A percentile compares a stretch with the other conserved stretches of the same genome.
Conservation (phyloP, 1,284 basidiomycete species). For the Sporisorium sorghi region DNA sequence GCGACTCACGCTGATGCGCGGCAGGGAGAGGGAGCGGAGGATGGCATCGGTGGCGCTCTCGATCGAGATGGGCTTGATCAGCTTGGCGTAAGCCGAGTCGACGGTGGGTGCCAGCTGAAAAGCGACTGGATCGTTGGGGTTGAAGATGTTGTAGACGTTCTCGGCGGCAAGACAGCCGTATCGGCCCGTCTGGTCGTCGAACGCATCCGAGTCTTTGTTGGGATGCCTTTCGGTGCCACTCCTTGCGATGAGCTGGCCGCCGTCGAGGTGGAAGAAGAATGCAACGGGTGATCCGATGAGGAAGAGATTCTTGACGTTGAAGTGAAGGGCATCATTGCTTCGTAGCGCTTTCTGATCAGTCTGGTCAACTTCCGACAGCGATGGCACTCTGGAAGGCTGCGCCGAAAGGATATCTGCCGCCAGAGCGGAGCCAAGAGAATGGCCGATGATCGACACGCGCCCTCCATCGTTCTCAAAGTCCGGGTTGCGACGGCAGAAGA, state of each 20-base stretch:
- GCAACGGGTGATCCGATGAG: constrained; percentile 74
- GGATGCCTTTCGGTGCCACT: constrained; percentile 71
- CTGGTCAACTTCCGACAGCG: constrained; percentile 24
- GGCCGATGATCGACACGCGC: constrained; percentile 71
- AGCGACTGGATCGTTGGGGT: constrained; percentile 70
- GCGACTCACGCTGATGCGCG: constrained; percentile 62
- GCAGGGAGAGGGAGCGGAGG: constrained; percentile 62
- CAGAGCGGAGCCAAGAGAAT: constrained; percentile 73
- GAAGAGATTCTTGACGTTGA: constrained; percentile 73
- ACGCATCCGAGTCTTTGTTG: constrained; percentile 65
- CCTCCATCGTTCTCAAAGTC: constrained; percentile 69
- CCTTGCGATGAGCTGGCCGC: constrained; percentile 73
- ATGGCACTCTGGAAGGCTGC: constrained; percentile 72
- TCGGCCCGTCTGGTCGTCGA: constrained; percentile 70
- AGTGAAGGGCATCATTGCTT: constrained; percentile 49
- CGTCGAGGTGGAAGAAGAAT: constrained; percentile 73
- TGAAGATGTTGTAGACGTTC: constrained; percentile 71
- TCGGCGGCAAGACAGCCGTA: constrained; percentile 74
- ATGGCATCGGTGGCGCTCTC: constrained; percentile 66
- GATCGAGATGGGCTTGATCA: constrained; percentile 68
- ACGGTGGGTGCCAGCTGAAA: constrained; percentile 69
- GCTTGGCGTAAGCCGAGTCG: constrained; percentile 67
- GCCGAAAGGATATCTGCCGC: constrained; percentile 73
- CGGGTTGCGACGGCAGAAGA: constrained; percentile 74
- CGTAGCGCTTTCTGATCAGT: constrained; percentile 23